Base-by-base conservation (phyloP, 345 rosid genomes). In the Physaria fendleri region DNA sequence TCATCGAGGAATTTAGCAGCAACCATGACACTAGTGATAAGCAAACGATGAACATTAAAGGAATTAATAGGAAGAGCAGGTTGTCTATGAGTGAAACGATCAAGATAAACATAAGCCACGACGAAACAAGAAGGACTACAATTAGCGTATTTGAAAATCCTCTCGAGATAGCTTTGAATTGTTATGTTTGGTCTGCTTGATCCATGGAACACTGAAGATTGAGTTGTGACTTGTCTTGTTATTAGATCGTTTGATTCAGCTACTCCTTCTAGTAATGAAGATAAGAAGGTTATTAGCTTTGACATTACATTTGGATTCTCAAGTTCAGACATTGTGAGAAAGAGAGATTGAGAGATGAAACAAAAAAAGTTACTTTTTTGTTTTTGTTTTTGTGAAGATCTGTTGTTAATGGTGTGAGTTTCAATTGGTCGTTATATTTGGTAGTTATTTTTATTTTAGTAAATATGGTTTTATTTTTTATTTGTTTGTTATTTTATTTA, bases 1-100 rank as follows among this genome's bases (percentile, higher is more conserved):
- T 91, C 98, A 71, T 91, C 98, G 85, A 91, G 78, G 81, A 91
- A 91, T 76, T 91, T 88, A 21, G 88, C 95, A 32, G 95, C 74
- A 17, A 85, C 81, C 88, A 91, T 71, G 71, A 91, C 88, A 61
- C 96, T 91, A 3, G 98, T 82, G 29, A 91, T 78, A 50, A 91
- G 86, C 52, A 91, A 71, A 34, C 98, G 96, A 65, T 88, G 96
- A 30, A 91, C 92, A 45, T 84, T 91, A 78, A 85, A 75, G 41
- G 96, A 85, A 68, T 78, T 78, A 79, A 91, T 75, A 11, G 92
- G 96, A 66, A 88, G 68, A 4, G 80, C 76, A 15, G 95, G 87
- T 61, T 84, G 98, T 35, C 68, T 72, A 1, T 85, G 90, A 35
- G 82, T 66, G 65, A 91, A 91, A 60, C 95, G 80, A 50, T 88